Base-by-base conservation (phyloP, 345 rosid species). In the Dovyalis caffra region DNA sequence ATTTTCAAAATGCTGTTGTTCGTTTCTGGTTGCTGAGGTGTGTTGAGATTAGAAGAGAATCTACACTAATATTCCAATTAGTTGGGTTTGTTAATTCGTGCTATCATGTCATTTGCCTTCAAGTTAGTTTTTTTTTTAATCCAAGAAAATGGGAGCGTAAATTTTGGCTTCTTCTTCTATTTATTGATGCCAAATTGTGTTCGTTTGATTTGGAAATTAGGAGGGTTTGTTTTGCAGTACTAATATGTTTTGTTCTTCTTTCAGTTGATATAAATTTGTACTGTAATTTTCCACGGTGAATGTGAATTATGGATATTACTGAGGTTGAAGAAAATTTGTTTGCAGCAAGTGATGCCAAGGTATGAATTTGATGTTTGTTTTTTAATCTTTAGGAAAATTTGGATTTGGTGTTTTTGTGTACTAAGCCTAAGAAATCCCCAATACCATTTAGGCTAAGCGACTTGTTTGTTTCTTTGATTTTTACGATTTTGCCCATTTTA, bases 281-380 rank as follows among this genome's bases (percentile, higher is more conserved):
- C 49, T 62, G 74, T 76, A 81, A 77, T 29, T 75, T 73, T 76
- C 76, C 29, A 16, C 37, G 43, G 82, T 85, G 85, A 85, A 32
- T 76, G 83, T 73, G 76, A 82, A 81, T 63, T 64, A 96, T 96
- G 99, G 99, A 96, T 80, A 77, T 83, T 33, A 74, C 81, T 21
- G 97, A 96, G 85, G 92, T 93, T 66, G 99, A 96, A 81, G 99
- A 96, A 81, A 93, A 82, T 82, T 85, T 92, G 34, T 93, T 96
- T 80, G 97, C 97, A 7, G 95, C 88, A 18, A 87, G 88, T 74
- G 99, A 96, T 90, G 98, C 98, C 71, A 96, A 93, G 99, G 99
- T 96, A 86, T 75, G 81, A 15, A 64, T 69, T 23, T 56, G 49
- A 18, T 43, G 15, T 43, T n/a, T 37, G 58, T 28, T 64, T 31